A percentile compares a stretch with the other conserved stretches of the same genome.
phyloP scores from a whole-genome alignment of 1,139 yeast species.

The Candida sp. region DNA sequence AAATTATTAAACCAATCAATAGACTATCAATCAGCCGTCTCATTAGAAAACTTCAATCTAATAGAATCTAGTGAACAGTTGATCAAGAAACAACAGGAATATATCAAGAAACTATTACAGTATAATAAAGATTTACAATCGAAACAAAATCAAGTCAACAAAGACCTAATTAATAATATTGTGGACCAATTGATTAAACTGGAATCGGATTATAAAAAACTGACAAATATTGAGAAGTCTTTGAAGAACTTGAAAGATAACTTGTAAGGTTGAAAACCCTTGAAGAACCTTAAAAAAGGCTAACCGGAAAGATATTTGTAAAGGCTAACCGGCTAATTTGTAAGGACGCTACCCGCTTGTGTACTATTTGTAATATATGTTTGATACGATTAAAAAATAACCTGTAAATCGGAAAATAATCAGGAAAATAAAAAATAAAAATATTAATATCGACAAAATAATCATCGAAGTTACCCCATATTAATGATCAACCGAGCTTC shows the following conservation, averaged over 20 bases:
- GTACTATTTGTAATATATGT: slow-evolving; percentile 4
- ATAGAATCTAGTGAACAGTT: slow-evolving; percentile 12
- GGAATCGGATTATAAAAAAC: slow-evolving; percentile 1
- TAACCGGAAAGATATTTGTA: neutral
- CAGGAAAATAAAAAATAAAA: no score
- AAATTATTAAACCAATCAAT: slow-evolving; percentile 10
- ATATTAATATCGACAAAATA: no score
- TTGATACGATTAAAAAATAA: neutral
- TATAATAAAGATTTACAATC: slow-evolving; percentile 10
- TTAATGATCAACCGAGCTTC: no score
- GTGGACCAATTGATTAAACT: slow-evolving; percentile 4
- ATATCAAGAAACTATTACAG: slow-evolving; percentile 10
- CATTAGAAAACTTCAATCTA: slow-evolving; percentile 10
- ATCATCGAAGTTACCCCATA: no score
- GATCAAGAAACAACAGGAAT: slow-evolving; percentile 8
- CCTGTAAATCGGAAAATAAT: no score
- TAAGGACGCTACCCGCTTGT: neutral
- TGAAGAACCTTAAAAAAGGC: no score
- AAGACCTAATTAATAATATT: slow-evolving; percentile 8
- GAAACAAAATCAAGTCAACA: slow-evolving; percentile 15
- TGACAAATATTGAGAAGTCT: slow-evolving; percentile 1
- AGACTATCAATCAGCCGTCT: slow-evolving; percentile 10
- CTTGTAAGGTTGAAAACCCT: neutral
- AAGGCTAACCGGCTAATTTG: no score
- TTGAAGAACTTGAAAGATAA: slow-evolving; percentile 1